phyloP scores from a whole-genome alignment of 805 yeast genomes.

The Saccharomyces kudriavzevii region DNA sequence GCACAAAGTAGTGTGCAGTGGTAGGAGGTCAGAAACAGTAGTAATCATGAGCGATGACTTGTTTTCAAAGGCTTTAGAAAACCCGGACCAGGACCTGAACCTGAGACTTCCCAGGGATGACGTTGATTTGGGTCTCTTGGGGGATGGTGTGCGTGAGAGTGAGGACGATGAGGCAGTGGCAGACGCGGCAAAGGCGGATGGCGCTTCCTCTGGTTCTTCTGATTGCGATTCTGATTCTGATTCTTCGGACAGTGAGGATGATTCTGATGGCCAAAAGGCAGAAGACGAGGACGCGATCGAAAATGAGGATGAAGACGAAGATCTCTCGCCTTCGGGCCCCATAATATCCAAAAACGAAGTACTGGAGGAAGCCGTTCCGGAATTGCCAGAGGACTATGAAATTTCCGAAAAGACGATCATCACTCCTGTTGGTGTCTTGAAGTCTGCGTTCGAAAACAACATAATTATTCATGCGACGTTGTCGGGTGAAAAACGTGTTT shows the following conservation, averaged over 20 bases:
- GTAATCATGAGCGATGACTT: constrained; percentile 12
- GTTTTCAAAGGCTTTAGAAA: constrained; percentile 18
- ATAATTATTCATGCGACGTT: constrained; percentile 60
- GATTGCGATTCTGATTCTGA: constrained; percentile 20
- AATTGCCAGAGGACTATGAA: constrained; percentile 56
- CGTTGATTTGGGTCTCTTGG: constrained; percentile 14
- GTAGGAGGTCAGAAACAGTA: background rate
- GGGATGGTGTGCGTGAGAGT: constrained; percentile 4
- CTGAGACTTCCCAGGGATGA: constrained; percentile 11
- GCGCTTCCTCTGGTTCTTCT: constrained; percentile 6
- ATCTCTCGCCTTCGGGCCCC: constrained; percentile 47
- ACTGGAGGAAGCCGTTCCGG: constrained; percentile 56
- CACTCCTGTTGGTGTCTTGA: constrained; percentile 62
- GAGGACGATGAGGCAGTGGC: background rate
- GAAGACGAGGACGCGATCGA: constrained; percentile 12
- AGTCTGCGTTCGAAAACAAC: constrained; percentile 61
- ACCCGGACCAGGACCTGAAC: constrained; percentile 5
- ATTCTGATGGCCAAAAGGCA: constrained; percentile 6
- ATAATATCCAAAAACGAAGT: constrained; percentile 74
- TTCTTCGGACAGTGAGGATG: constrained; percentile 2
- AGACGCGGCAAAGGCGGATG: background rate
- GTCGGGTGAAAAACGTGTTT: constrained; percentile 78
- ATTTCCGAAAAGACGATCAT: constrained; percentile 57
- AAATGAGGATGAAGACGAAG: constrained; percentile 36
- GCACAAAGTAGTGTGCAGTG: background rate